Base-by-base conservation (phyloP, 306 rosid species). In the Dalbergia cultrata region DNA sequence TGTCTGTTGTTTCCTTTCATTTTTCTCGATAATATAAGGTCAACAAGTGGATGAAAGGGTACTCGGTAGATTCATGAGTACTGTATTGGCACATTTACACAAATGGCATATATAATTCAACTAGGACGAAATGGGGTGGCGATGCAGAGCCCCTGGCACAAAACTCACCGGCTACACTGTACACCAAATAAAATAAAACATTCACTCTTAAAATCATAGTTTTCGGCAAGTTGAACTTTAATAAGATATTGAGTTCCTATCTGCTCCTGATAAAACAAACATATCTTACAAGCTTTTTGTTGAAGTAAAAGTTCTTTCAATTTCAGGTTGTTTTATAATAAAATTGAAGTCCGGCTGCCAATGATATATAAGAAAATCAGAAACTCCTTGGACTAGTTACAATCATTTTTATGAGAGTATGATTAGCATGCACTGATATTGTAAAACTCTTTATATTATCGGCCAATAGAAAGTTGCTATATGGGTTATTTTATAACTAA, bases 81-180 rank as follows among this genome's bases (percentile, higher is more conserved):
- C 1, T 16, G 18, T 9, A 33, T 44, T 64, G 7, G 17, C 72
- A 41, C 22, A 13, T 2, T 6, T 63, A 63, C 44, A 31, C 11
- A 62, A 22, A 57, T 4, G 33, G 18, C 4, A 26, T 68, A 33
- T 47, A 59, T 44, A 35, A 37, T 22, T 54, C 17, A 78, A 65
- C 44, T 35, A 43, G 26, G 33, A 60, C 5, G 17, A 45, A 75
- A 8, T 17, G 49, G 34, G 45, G 66, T 70, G 72, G 57, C 56
- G 66, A 71, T 80, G 18, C 78, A 80, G 64, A 50, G 58, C 83
- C 83, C 83, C 83, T 80, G 0, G 37, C 73, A 80, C 72, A 71
- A 80, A 64, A 63, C 21, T 37, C 83, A 50, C 58, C 10, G 12
- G 4, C 54, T 61, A 16, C n/a, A 54, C 41, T 37, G 41, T 3